These are phyloP conservation scores for Lagerstroemia speciosa DNA, from an alignment of 345 rosid species.

Conservation along the genomic window DNA sequence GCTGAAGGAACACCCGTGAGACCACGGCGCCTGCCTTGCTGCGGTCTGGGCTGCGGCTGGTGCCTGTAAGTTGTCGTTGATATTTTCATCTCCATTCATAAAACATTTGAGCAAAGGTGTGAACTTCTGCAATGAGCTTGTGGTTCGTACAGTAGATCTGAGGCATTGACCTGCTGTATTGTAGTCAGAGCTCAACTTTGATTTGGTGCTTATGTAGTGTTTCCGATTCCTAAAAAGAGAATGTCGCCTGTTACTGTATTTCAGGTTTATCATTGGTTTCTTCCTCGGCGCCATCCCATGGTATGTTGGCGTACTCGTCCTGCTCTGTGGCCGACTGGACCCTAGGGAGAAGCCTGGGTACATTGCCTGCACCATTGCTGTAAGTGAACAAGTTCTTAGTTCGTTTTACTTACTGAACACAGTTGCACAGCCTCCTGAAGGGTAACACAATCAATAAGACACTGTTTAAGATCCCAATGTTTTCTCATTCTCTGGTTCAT, in stretches of 20 bases:
- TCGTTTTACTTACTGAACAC: no score
- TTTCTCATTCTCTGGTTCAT: no score
- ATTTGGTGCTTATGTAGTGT: not conserved
- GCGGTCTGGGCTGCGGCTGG: constrained; percentile 92
- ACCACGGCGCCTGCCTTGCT: constrained; percentile 75
- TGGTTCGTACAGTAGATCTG: no score
- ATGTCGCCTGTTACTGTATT: constrained; percentile 4
- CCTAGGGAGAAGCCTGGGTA: constrained; percentile 89
- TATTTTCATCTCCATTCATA: not conserved
- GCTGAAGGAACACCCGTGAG: constrained; percentile 89
- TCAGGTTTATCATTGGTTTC: constrained; percentile 87
- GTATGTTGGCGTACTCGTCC: constrained; percentile 62
- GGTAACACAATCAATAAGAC: no score
- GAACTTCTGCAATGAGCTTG: constrained; percentile 3
- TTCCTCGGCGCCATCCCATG: constrained; percentile 87
- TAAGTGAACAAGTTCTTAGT: constrained; percentile 27
- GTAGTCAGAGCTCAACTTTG: not conserved
- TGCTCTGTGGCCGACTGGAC: constrained; percentile 56
- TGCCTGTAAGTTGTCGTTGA: constrained; percentile 49
- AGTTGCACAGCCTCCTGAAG: no score
- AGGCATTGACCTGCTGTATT: not conserved
- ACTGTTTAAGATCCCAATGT: no score
- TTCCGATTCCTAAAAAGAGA: not conserved
- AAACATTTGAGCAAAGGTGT: not conserved
- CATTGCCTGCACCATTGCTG: constrained; percentile 80